phyloP scores from a whole-genome alignment of 495 filamentous ascomycete genomes.

The Daldinia grandis region DNA sequence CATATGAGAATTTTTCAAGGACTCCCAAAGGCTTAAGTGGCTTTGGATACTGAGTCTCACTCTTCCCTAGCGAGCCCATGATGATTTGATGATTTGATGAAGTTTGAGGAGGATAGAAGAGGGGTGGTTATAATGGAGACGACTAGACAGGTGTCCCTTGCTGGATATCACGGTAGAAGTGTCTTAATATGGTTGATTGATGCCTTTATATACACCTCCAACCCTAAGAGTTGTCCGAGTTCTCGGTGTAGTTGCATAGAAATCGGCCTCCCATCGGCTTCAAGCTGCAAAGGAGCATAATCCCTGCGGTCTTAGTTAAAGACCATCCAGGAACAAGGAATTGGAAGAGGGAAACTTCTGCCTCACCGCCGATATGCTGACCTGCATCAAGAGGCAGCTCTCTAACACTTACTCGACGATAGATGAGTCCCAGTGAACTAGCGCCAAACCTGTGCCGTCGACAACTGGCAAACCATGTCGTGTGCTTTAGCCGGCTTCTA shows the following conservation, averaged over 20 bases:
- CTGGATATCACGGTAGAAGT: neutral
- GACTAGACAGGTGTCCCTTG: neutral
- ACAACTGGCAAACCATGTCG: neutral
- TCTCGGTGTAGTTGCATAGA: neutral
- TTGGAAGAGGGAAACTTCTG: neutral
- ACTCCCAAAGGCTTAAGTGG: constrained; percentile 62
- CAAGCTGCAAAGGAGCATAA: neutral
- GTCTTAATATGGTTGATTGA: neutral
- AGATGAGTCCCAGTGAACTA: neutral
- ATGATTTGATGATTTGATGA: constrained; percentile 39
- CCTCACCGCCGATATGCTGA: neutral
- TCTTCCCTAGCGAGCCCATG: constrained; percentile 24
- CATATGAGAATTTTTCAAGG: constrained; percentile 65
- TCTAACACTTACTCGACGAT: neutral
- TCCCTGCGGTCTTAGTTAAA: neutral
- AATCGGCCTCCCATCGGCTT: neutral
- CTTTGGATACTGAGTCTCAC: neutral
- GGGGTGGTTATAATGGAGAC: neutral
- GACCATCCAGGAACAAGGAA: neutral
- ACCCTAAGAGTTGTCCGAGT: neutral
- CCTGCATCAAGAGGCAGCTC: neutral
- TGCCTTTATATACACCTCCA: neutral
- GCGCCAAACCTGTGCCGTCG: neutral
- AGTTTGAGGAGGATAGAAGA: neutral
- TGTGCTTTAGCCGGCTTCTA: neutral